A percentile compares a stretch with the other conserved stretches of the same genome.
These are phyloP conservation scores for Achlya hypogyna DNA, from an alignment of 352 stramenopile genomes.

Conservation along the genomic window DNA sequence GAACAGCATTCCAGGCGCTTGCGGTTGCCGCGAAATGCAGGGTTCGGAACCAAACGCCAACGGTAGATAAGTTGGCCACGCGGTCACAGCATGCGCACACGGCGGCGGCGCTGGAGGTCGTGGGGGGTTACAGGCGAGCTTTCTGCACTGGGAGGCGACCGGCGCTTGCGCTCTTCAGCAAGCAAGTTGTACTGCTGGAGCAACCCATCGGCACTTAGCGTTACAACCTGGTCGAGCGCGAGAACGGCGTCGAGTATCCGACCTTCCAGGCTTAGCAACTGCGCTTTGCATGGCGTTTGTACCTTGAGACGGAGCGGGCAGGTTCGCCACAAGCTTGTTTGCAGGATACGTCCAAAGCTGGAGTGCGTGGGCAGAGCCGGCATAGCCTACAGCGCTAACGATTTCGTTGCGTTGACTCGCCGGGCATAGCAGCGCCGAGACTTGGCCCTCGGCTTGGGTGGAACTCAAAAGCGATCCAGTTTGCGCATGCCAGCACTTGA, in stretches of 20 bases:
- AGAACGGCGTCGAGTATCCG: background rate
- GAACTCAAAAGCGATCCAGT: background rate
- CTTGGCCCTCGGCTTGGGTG: background rate
- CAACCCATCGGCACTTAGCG: background rate
- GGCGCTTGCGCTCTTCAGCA: background rate
- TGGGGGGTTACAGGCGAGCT: background rate
- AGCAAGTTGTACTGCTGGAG: slow-evolving; percentile 10
- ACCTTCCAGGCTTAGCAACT: background rate
- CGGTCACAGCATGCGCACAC: background rate
- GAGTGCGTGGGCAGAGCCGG: background rate
- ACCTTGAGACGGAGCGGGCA: too few relatives aligned
- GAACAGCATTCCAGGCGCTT: too few relatives aligned
- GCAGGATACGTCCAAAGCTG: slow-evolving; percentile 9
- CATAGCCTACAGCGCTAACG: background rate
- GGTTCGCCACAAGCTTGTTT: background rate
- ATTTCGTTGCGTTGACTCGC: background rate
- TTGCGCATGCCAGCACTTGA: slow-evolving; percentile 7
- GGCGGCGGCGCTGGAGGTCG: background rate
- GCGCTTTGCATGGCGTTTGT: background rate
- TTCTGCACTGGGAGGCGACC: background rate
- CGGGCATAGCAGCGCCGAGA: slow-evolving; percentile 10
- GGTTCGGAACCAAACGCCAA: background rate
- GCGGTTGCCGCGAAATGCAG: too few relatives aligned
- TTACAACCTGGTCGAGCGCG: background rate
- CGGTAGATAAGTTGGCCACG: background rate